Percentiles rank a stretch among this genome's conserved stretches.
Conservation (phyloP, 768 basidiomycete genomes). For the Rhizopogon vesiculosus region DNA sequence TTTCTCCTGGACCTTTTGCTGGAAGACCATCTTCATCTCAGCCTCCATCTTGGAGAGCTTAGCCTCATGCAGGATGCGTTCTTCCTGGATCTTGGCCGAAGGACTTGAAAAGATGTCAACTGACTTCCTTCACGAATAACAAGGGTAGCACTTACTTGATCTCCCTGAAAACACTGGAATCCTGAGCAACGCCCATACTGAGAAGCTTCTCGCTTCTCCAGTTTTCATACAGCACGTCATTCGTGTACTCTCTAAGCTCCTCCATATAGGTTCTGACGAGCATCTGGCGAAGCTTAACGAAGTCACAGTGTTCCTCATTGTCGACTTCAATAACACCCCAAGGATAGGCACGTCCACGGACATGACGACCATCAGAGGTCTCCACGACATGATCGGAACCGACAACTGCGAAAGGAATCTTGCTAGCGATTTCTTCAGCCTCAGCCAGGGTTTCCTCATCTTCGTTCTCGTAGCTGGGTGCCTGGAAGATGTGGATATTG, state of each 20-base stretch:
- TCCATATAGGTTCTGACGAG: constrained; percentile 99
- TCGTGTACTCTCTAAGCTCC: constrained; percentile 95
- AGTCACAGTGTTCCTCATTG: constrained; percentile 99
- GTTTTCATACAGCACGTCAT: constrained; percentile 94
- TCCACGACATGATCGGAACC: constrained; percentile 84
- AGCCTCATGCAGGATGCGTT: constrained; percentile 92
- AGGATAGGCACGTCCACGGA: constrained; percentile 93
- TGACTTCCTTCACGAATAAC: not conserved
- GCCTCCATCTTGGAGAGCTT: constrained; percentile 99
- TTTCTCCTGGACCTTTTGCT: constrained; percentile 99
- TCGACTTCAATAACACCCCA: constrained; percentile 99
- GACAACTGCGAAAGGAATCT: constrained; percentile 98
- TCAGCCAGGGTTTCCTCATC: constrained; percentile 98
- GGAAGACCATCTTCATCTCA: constrained; percentile 99
- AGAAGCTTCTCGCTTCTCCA: constrained; percentile 96
- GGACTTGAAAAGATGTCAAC: constrained; percentile 52
- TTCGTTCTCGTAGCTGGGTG: constrained; percentile 95
- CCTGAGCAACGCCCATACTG: constrained; percentile 97
- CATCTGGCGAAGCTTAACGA: constrained; percentile 99
- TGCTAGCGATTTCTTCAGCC: constrained; percentile 95
- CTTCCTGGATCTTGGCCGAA: constrained; percentile 93
- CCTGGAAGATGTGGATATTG: constrained; percentile 97
- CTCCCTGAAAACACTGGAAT: constrained; percentile 97
- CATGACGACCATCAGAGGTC: constrained; percentile 84
- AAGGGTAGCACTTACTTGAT: constrained; percentile 72